Evolutionary conservation across 768 basidiomycete genomes (phyloP).

Genomic region (Pulveroboletus sp.): DNA sequence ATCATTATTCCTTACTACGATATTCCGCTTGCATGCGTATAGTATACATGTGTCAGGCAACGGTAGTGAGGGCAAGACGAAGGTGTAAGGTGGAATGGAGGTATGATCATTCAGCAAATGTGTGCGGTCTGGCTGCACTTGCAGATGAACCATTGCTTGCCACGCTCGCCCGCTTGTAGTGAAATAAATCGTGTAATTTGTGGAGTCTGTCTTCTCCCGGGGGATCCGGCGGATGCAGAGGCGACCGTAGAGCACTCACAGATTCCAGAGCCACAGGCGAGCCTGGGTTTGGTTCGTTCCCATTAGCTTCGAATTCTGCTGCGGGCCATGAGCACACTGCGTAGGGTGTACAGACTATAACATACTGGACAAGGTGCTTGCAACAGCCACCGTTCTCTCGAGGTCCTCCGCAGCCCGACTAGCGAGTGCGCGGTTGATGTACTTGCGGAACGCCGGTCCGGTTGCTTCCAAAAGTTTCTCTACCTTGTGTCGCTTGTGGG

Average conservation of each 20-base stretch:
- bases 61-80: slow-evolving; percentile 14
- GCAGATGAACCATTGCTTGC: slow-evolving; percentile 40
- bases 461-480: slow-evolving; percentile 88
- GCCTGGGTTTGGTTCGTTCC: slow-evolving; percentile 31
- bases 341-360: slow-evolving; percentile 9
- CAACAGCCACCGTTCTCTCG: slow-evolving; percentile 73
- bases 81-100: slow-evolving; percentile 14
- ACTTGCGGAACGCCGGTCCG: slow-evolving; percentile 86
- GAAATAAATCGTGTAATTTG: slow-evolving; percentile 75
- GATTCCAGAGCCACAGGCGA: slow-evolving; percentile 30
- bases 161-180: slow-evolving; percentile 68
- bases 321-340: slow-evolving; percentile 6
- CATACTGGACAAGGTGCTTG: slow-evolving; percentile 79
- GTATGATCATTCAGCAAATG: slow-evolving; percentile 18
- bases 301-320: slow-evolving; percentile 62
- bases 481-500: slow-evolving; percentile 74
- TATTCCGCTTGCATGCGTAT: slow-evolving; percentile 22
- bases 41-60: slow-evolving; percentile 28
- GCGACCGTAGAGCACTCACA: slow-evolving; percentile 33
- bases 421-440: slow-evolving; percentile 82
- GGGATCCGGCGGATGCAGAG: slow-evolving; percentile 30
- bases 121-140: slow-evolving; percentile 13
- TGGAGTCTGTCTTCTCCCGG: slow-evolving; percentile 63
- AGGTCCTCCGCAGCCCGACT: slow-evolving; percentile 85
- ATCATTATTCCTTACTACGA: slow-evolving; percentile 19